These are phyloP conservation scores for Drechslerella coelobrocha DNA, from an alignment of 2,329 filamentous ascomycete species.

Conservation along the genomic window DNA sequence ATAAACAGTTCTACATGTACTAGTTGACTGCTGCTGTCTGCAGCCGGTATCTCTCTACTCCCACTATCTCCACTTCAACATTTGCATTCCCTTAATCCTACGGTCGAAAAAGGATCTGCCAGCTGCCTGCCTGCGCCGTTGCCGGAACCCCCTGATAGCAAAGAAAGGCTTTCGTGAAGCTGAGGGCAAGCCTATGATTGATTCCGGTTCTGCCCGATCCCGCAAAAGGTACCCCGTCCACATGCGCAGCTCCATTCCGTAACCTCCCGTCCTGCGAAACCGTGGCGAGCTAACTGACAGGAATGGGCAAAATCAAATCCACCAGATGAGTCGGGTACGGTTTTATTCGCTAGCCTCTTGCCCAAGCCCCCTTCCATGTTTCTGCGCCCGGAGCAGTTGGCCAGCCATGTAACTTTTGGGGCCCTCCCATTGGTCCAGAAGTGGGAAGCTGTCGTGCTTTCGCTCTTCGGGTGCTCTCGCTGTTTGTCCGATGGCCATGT, in stretches of 20 bases:
- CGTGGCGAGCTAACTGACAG: conserved; percentile 49
- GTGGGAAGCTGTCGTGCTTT: conserved; percentile 27
- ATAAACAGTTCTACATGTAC: too few relatives aligned
- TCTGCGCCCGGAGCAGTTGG: conserved; percentile 56
- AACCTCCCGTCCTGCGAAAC: conserved; percentile 47
- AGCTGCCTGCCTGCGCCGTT: conserved; percentile 26
- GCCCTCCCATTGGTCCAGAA: conserved; percentile 18
- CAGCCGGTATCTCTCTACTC: conserved; percentile 33
- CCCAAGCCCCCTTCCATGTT: conserved; percentile 56
- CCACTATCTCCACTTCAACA: conserved; percentile 36
- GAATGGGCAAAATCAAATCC: conserved; percentile 19
- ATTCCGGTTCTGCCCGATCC: conserved; percentile 46
- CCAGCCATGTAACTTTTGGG: too few relatives aligned
- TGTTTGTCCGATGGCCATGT: conserved; percentile 46
- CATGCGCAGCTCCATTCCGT: conserved; percentile 32
- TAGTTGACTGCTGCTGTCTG: conserved; percentile 13
- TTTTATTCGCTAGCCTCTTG: conserved; percentile 28
- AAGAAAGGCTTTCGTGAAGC: too few relatives aligned
- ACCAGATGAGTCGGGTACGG: conserved; percentile 46
- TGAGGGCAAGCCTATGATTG: conserved; percentile 10
- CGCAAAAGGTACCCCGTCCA: conserved; percentile 22
- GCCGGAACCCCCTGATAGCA: conserved; percentile 29
- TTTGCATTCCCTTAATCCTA: conserved; percentile 23
- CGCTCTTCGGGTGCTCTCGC: conserved; percentile 32
- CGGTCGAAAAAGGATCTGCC: not conserved